Conservation (phyloP, 2,329 filamentous ascomycete species). For the Knoxdaviesia capensis region DNA sequence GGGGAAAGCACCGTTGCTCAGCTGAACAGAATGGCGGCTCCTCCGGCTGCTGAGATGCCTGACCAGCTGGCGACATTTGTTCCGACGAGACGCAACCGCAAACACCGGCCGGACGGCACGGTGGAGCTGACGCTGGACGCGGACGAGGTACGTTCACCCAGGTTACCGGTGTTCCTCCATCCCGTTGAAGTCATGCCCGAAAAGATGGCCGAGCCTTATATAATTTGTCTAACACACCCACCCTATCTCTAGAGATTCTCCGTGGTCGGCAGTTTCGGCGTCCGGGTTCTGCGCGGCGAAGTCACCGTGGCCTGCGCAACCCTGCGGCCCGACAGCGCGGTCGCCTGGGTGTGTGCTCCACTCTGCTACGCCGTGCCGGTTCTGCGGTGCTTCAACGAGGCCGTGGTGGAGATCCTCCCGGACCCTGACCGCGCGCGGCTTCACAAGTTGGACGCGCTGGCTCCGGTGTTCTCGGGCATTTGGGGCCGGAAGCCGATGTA, state of each 20-base stretch:
- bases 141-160: slow-evolving; percentile 23
- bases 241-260: slow-evolving; percentile 28
- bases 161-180: background rate
- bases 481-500: slow-evolving; percentile 31
- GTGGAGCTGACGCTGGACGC: slow-evolving; percentile 22
- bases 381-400: slow-evolving; percentile 31
- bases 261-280: slow-evolving; percentile 46
- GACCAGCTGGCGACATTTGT: no score
- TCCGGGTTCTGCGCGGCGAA: slow-evolving; percentile 40
- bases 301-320: slow-evolving; percentile 46
- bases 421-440: slow-evolving; percentile 28
- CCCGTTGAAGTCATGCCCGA: no score
- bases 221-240: background rate
- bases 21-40: no score
- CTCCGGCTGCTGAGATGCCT: no score
- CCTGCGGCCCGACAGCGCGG: slow-evolving; percentile 24
- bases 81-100: no score
- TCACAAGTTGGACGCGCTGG: slow-evolving; percentile 34
- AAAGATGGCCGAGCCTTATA: no score
- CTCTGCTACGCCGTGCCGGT: slow-evolving; percentile 51
- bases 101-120: slow-evolving; percentile 12
- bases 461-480: slow-evolving; percentile 44
- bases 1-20: no score
- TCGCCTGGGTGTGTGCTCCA: slow-evolving; percentile 42
- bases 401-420: slow-evolving; percentile 33